A percentile compares a stretch with the other conserved stretches of the same genome.
phyloP scores from a whole-genome alignment of 2,329 filamentous ascomycete genomes.

The Grosmannia huntii region DNA sequence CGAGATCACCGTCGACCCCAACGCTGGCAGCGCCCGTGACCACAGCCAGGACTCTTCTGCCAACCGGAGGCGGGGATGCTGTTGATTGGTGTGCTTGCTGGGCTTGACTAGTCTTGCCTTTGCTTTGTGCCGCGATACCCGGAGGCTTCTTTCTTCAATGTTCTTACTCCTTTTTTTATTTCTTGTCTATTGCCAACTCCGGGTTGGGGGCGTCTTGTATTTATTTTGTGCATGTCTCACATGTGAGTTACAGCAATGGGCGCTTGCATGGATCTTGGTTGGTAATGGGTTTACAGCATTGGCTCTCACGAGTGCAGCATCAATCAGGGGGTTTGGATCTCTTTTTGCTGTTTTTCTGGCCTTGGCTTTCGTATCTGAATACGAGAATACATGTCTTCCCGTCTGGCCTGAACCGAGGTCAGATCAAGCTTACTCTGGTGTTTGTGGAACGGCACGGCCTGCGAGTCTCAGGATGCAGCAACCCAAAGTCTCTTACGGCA shows the following conservation, averaged over 20 bases:
- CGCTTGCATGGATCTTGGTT: background rate
- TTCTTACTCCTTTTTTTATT: background rate
- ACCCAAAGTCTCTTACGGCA: background rate
- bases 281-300: background rate
- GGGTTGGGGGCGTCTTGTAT: background rate
- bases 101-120: background rate
- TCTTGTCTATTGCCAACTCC: background rate
- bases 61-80: slow-evolving; percentile 8
- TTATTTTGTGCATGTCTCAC: background rate
- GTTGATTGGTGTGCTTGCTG: background rate
- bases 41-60: slow-evolving; percentile 1
- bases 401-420: background rate
- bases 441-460: background rate
- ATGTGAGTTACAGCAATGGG: background rate
- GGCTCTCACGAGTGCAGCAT: slow-evolving; percentile 1
- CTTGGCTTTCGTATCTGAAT: background rate
- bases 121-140: background rate
- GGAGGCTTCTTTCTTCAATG: background rate
- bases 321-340: background rate
- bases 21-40: slow-evolving; percentile 10
- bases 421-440: background rate
- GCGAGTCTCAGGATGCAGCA: background rate
- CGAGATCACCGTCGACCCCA: slow-evolving; percentile 34
- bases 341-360: background rate
- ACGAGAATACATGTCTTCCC: background rate